These are phyloP conservation scores for Immersiporthe knoxdaviesiana DNA, from an alignment of 2,329 filamentous ascomycete genomes.

Conservation along the genomic window DNA sequence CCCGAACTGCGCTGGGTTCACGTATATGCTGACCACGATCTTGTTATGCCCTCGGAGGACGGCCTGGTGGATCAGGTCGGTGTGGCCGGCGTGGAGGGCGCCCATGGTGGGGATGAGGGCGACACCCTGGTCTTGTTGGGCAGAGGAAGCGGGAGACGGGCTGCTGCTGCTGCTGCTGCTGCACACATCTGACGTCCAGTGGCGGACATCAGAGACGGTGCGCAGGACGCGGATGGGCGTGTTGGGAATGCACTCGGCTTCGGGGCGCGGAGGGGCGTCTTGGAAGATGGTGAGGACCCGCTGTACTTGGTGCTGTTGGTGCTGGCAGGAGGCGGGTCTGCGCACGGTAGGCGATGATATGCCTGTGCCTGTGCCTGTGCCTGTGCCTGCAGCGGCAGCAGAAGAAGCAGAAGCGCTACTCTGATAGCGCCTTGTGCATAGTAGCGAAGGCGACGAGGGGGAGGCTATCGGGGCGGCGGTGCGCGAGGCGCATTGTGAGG, in stretches of 20 bases:
- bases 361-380: not conserved
- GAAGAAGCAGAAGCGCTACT: not conserved
- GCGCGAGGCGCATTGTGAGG: not conserved
- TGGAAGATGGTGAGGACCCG: conserved; percentile 19
- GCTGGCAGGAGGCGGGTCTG: not conserved
- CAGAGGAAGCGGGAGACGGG: conserved; percentile 42
- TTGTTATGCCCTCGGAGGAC: conserved; percentile 78
- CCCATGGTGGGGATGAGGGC: conserved; percentile 97
- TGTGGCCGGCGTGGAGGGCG: conserved; percentile 88
- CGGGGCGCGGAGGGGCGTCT: conserved; percentile 29
- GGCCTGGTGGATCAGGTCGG: conserved; percentile 82
- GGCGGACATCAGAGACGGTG: conserved; percentile 70
- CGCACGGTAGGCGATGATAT: not conserved
- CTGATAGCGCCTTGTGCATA: not conserved
- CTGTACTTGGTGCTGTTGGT: not conserved
- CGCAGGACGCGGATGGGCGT: conserved; percentile 74
- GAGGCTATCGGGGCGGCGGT: not conserved
- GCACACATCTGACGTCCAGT: conserved; percentile 67
- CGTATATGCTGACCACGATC: conserved; percentile 89
- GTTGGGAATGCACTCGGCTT: conserved; percentile 54
- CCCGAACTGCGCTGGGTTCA: conserved; percentile 97
- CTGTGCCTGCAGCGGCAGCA: not conserved
- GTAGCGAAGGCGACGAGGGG: not conserved
- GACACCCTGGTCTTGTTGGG: conserved; percentile 70
- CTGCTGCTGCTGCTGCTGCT: conserved; percentile 53